Evolutionary conservation across 2,329 filamentous ascomycete species (phyloP), one percentile per base, ranked within the genome.

Genomic region (Colletotrichum magnum): DNA sequence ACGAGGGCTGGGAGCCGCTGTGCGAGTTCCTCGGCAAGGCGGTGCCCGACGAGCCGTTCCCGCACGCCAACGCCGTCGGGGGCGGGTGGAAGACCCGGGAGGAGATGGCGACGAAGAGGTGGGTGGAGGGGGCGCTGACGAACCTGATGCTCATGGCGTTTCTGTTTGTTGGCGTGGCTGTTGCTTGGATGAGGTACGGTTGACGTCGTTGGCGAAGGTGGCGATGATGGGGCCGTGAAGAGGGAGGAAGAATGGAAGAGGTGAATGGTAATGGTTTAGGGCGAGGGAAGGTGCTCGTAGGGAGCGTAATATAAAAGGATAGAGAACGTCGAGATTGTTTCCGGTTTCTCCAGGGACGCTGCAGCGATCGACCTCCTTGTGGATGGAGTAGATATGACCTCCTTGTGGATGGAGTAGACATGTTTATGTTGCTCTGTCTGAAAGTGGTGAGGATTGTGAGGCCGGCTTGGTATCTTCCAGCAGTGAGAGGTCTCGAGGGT

Each of bases 1-100:
- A 77, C 41, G 78, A 84, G 21, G 81, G 81, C 15, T 83, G 82
- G 81, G 78, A 73, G 56, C 81, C 81, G 10, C 78, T 84, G 2
- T 84, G 82, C 73, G 62, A 74, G 50, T 84, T 84, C 53, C 69
- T 83, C 2, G 77, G 75, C 15, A 79, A 80, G 64, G 75, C 75
- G 0, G 73, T 82, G 0, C 81, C 81, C 1, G 68, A 75, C 0
- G 61, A 71, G 36, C 68, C 72, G n/a, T 82, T 82, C 63, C 80
- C 80, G 1, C 76, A 76, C 52, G 74, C 75, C 1, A 81, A 81
- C 58, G 77, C 67, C 0, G 18, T 16, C 0, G 67, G 67, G 0
- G 67, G 67, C 1, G 67, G 67, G 0, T 69, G 67, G 67, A 69
- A 69, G 57, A 50, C 62, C 7, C 57, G 69, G 13, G 61, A 64